Evolutionary conservation across 2,329 filamentous ascomycete genomes (phyloP).

Genomic region (Akanthomyces lecanii): DNA sequence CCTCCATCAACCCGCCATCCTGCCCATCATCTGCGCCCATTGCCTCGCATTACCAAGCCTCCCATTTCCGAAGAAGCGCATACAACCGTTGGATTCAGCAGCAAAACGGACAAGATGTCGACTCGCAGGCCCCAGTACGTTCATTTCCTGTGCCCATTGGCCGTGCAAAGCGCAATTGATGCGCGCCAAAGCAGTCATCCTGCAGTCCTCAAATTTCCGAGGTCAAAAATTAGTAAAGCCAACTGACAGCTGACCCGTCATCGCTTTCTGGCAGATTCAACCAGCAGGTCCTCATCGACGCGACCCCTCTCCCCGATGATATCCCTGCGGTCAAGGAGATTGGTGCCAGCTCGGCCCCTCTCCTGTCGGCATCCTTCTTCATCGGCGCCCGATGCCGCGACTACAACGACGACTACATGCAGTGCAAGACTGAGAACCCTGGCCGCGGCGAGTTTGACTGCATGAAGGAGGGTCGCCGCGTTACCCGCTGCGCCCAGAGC

Average conservation of each 20-base stretch:
- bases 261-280: constrained; percentile 67
- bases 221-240: neutral
- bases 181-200: neutral
- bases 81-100: constrained; percentile 21
- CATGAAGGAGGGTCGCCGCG: constrained; percentile 91
- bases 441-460: constrained; percentile 91
- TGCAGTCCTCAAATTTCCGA: neutral
- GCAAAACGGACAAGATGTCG: constrained; percentile 36
- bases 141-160: constrained; percentile 15
- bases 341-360: constrained; percentile 85
- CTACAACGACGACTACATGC: constrained; percentile 99
- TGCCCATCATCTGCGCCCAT: constrained; percentile 25
- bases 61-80: constrained; percentile 24
- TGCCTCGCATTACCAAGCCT: constrained; percentile 24
- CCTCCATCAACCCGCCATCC: constrained; percentile 31
- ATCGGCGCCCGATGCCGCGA: constrained; percentile 91
- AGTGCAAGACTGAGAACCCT: constrained; percentile 94
- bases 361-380: constrained; percentile 90
- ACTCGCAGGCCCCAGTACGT: constrained; percentile 41
- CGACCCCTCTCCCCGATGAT: constrained; percentile 85
- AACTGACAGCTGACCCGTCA: constrained; percentile 24
- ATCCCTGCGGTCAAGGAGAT: constrained; percentile 94
- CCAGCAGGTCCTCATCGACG: constrained; percentile 89
- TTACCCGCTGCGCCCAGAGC: constrained; percentile 92
- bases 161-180: constrained; percentile 22